Percentiles rank a stretch among this genome's conserved stretches.
Conservation (phyloP, 129 eudicot species). For the Erigeron canadensis region DNA sequence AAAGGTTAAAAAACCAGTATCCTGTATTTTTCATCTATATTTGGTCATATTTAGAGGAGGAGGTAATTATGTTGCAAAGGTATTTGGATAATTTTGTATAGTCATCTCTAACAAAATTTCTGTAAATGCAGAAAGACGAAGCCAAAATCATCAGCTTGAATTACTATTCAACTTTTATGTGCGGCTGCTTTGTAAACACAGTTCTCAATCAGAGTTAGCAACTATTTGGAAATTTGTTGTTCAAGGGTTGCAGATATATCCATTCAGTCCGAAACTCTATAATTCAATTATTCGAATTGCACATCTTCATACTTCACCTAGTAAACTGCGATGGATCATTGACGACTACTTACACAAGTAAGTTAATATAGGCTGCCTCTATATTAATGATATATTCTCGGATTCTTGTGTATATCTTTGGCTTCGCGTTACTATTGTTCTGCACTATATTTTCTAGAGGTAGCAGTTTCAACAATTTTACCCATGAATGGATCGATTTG, state of each 20-base stretch:
- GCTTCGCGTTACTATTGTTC: neutral
- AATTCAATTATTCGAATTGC: slow-evolving; percentile 51
- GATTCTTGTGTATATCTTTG: too few relatives aligned
- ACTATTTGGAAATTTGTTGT: slow-evolving; percentile 57
- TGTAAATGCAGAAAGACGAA: slow-evolving; percentile 70
- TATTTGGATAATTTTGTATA: neutral
- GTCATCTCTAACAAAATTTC: slow-evolving; percentile 9
- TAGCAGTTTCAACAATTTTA: neutral
- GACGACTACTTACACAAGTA: slow-evolving; percentile 77
- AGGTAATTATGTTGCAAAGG: neutral
- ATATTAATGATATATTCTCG: neutral
- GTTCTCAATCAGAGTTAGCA: slow-evolving; percentile 44
- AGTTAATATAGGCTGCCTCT: slow-evolving; percentile 16
- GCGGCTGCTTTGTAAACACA: slow-evolving; percentile 61
- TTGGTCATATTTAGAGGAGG: slow-evolving; percentile 5
- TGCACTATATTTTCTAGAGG: neutral
- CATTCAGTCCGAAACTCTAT: slow-evolving; percentile 57
- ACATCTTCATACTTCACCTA: slow-evolving; percentile 62
- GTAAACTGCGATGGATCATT: slow-evolving; percentile 72
- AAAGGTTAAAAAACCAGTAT: neutral
- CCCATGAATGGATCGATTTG: neutral
- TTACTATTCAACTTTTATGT: slow-evolving; percentile 60
- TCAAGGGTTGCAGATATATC: slow-evolving; percentile 76
- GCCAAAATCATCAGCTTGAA: slow-evolving; percentile 69
- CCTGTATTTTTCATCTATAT: neutral